Percentiles rank a stretch among this genome's conserved stretches.
Conservation (phyloP, 352 stramenopile genomes). For the Globisporangium lucens region DNA sequence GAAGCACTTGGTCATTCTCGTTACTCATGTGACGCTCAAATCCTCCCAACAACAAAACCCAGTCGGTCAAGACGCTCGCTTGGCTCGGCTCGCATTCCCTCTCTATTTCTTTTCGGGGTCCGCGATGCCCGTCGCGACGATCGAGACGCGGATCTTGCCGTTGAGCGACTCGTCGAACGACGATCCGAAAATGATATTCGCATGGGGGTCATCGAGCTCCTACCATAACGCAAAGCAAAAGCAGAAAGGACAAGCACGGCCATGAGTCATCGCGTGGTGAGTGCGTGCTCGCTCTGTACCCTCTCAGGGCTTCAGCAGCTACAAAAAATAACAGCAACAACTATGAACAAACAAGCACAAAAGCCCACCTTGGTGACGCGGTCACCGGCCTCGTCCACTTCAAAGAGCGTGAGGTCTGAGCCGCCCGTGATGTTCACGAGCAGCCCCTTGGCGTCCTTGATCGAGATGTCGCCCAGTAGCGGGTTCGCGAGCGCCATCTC, state of each 20-base stretch:
- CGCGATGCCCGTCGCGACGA: constrained; percentile 86
- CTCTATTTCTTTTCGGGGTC: constrained; percentile 74
- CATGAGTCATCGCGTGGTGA: background rate
- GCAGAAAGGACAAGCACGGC: background rate
- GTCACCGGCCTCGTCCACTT: constrained; percentile 87
- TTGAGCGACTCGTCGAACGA: constrained; percentile 81
- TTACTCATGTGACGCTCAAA: background rate
- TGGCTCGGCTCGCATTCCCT: too few species aligned
- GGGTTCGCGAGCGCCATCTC: constrained; percentile 86
- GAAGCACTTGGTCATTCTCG: background rate
- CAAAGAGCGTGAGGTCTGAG: constrained; percentile 91
- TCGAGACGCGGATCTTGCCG: constrained; percentile 81
- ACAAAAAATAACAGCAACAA: background rate
- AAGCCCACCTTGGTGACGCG: constrained; percentile 61
- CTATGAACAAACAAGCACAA: background rate
- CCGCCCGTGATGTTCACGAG: constrained; percentile 95
- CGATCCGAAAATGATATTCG: constrained; percentile 89
- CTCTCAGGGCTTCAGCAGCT: background rate
- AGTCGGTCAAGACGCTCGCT: too few species aligned
- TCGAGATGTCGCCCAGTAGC: constrained; percentile 87
- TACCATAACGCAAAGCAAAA: constrained; percentile 10
- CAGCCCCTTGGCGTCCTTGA: constrained; percentile 91
- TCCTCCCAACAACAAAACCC: background rate
- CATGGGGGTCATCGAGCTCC: constrained; percentile 84
- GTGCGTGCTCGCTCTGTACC: background rate